Evolutionary conservation across 495 filamentous ascomycete genomes (phyloP).

Genomic region (Pyrenopolyporus hunteri): DNA sequence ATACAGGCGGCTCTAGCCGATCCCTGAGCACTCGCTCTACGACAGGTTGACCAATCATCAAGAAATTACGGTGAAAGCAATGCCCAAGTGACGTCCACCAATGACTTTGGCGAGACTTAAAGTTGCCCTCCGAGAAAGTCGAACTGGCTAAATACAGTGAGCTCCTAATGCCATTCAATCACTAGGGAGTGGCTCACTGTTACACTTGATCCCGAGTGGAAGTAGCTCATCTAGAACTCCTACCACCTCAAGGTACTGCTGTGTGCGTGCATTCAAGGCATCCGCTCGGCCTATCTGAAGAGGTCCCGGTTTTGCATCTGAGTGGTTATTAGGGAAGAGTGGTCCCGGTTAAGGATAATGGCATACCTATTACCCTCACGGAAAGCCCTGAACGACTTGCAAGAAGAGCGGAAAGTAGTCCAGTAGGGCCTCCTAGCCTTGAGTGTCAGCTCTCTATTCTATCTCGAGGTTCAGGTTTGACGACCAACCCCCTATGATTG

Average conservation of each 20-base stretch:
- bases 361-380: constrained; percentile 30
- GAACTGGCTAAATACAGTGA: constrained; percentile 33
- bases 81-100: constrained; percentile 38
- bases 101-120: constrained; percentile 37
- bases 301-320: constrained; percentile 35
- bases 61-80: constrained; percentile 33
- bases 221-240: constrained; percentile 35
- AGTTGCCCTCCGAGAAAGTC: constrained; percentile 34
- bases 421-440: constrained; percentile 33
- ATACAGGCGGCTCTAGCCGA: constrained; percentile 16
- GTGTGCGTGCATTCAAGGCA: constrained; percentile 40
- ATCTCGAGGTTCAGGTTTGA: background rate
- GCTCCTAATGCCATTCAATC: background rate
- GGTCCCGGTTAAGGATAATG: background rate
- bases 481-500: constrained; percentile 31
- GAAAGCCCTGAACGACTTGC: constrained; percentile 29
- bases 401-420: constrained; percentile 34
- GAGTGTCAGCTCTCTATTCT: constrained; percentile 2
- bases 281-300: constrained; percentile 36
- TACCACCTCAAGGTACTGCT: constrained; percentile 36
- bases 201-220: constrained; percentile 36
- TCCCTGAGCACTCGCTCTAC: constrained; percentile 26
- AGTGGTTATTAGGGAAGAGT: background rate
- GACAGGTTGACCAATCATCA: constrained; percentile 40
- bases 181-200: constrained; percentile 21